Evolutionary conservation across 352 stramenopile genomes (phyloP).

Genomic region (Globisporangium radiosum): DNA sequence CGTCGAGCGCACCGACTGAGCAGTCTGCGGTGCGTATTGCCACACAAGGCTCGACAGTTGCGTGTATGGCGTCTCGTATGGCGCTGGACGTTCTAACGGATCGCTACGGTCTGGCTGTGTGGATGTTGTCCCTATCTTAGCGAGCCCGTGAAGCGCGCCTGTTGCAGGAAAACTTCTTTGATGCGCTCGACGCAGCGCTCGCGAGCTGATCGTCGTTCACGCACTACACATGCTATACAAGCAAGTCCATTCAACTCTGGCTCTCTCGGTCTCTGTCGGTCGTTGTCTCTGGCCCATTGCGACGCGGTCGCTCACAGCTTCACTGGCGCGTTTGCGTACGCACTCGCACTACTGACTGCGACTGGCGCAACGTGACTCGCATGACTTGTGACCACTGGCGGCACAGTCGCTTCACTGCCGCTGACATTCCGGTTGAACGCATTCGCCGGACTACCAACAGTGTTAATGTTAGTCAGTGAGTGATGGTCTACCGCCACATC

Average conservation of each 20-base stretch:
- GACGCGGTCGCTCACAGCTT: slow-evolving; percentile 20
- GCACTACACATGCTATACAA: not conserved
- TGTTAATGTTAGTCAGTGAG: too few species aligned
- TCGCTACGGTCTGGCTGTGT: not conserved
- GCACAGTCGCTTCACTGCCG: slow-evolving; percentile 4
- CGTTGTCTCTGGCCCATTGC: too few species aligned
- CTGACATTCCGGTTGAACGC: slow-evolving; percentile 35
- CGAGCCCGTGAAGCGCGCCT: slow-evolving; percentile 36
- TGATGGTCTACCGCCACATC: not conserved
- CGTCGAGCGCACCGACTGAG: slow-evolving; percentile 20
- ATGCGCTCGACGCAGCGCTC: slow-evolving; percentile 41
- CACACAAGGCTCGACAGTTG: too few species aligned
- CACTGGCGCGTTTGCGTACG: slow-evolving; percentile 36
- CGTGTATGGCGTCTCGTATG: not conserved
- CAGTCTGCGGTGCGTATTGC: slow-evolving; percentile 27
- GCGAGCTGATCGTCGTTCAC: slow-evolving; percentile 5
- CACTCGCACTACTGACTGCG: not conserved
- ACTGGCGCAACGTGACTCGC: too few species aligned
- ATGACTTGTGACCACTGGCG: slow-evolving; percentile 3
- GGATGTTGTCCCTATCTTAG: slow-evolving; percentile 15
- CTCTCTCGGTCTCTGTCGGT: not conserved
- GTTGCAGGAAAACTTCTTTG: slow-evolving; percentile 66
- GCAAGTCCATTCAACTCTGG: not conserved
- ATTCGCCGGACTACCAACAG: slow-evolving; percentile 43
- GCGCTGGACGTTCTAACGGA: not conserved